Base-by-base conservation (phyloP, 2,329 filamentous ascomycete genomes). In the Emmonsia crescens region DNA sequence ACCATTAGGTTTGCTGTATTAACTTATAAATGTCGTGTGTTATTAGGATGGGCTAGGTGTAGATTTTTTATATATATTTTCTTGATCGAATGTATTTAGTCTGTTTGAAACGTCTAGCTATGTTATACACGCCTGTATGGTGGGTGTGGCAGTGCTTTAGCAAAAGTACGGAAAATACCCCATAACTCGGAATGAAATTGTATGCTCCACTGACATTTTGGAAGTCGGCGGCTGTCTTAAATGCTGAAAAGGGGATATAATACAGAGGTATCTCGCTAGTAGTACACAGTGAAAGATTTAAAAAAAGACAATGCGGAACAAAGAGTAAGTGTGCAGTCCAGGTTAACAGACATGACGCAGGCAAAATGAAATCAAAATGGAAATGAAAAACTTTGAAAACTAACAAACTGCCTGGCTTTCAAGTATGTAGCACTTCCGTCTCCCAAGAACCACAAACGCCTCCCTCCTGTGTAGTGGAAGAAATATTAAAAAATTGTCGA, bases 1-100 rank as follows among this genome's bases (percentile, higher is more conserved):
- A 88, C 71, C 83, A 88, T 69, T 86, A 70, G 33, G n/a, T n/a
- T n/a, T n/a, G 33, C 33, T 36, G 9, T 9, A 5, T 36, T 36
- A 36, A 9, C 6, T 36, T 36, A n/a, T 36, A 36, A 8, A 36
- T 36, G 1, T 36, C 9, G 9, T 8, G 5, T 38, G 36, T 9
- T 14, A 38, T 38, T 12, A 14, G 36, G 36, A 14, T 38, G 36
- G 36, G 36, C 36, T 36, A 36, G 36, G 36, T 9, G 10, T 38
- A 12, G 33, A 14, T 12, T 38, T 14, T 38, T 38, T 38, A 36
- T 38, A 14, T 10, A 9, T 38, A 14, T 38, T 12, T 38, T 38
- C 16, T 14, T 38, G 12, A 14, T 14, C 1, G 33, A 38, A 38
- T 38, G 36, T 38, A 38, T 38, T 38, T 14, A 38, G 1, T 38